Evolutionary conservation across 495 filamentous ascomycete species (phyloP).

Genomic region (Daldinia bambusicola): DNA sequence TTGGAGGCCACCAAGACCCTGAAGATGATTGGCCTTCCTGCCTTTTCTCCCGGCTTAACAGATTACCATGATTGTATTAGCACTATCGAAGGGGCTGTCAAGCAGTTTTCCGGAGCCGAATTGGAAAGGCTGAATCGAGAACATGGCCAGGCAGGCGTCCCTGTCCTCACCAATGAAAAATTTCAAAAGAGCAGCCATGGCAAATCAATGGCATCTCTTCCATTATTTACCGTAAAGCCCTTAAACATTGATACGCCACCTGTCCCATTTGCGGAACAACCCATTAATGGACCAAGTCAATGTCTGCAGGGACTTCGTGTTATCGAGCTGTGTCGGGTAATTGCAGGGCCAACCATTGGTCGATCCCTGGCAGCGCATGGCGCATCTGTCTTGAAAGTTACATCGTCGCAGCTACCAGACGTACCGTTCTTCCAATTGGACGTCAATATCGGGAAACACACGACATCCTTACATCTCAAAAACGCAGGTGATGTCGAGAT

Average conservation of each 20-base stretch:
- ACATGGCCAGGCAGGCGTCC: slow-evolving; percentile 72
- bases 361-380: slow-evolving; percentile 75
- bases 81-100: slow-evolving; percentile 72
- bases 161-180: slow-evolving; percentile 71
- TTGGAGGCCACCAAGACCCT: slow-evolving; percentile 74
- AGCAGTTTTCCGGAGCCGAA: slow-evolving; percentile 68
- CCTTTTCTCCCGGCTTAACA: slow-evolving; percentile 69
- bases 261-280: slow-evolving; percentile 59
- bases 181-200: slow-evolving; percentile 71
- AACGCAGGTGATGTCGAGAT: slow-evolving; percentile 58
- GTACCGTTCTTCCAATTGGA: slow-evolving; percentile 86
- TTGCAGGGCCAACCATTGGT: slow-evolving; percentile 71
- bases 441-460: slow-evolving; percentile 76
- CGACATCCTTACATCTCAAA: slow-evolving; percentile 66
- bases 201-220: slow-evolving; percentile 52
- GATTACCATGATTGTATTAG: slow-evolving; percentile 74
- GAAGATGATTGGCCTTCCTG: slow-evolving; percentile 75
- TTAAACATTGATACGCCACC: slow-evolving; percentile 61
- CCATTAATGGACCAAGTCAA: slow-evolving; percentile 58
- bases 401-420: slow-evolving; percentile 72
- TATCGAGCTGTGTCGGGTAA: slow-evolving; percentile 74
- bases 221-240: slow-evolving; percentile 64
- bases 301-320: slow-evolving; percentile 67
- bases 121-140: slow-evolving; percentile 72
- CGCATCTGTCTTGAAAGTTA: slow-evolving; percentile 76